Conservation (phyloP, 139 green algal genomes). For the Tetradesmus lagerheimii region DNA sequence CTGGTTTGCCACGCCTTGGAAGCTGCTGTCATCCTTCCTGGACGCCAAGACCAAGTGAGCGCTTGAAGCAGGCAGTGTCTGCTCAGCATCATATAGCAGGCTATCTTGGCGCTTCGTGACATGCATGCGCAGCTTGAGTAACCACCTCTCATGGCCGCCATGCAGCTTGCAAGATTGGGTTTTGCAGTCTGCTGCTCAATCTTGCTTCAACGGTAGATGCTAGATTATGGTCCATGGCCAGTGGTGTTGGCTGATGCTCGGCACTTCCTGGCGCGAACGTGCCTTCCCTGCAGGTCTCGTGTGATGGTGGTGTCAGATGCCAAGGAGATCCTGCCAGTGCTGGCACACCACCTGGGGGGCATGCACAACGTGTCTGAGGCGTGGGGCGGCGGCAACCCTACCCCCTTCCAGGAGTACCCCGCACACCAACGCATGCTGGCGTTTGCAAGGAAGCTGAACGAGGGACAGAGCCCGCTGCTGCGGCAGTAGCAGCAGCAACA, state of each 20-base stretch:
- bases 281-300: neutral
- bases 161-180: too few species aligned
- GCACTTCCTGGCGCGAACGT: too few species aligned
- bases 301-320: neutral
- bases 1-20: constrained; percentile 1
- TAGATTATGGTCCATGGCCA: too few species aligned
- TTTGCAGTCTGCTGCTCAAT: too few species aligned
- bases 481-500: neutral
- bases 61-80: neutral
- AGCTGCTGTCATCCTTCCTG: neutral
- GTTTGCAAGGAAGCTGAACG: neutral
- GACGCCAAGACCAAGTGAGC: neutral
- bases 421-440: neutral
- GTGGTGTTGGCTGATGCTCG: too few species aligned
- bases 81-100: too few species aligned
- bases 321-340: neutral
- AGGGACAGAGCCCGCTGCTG: neutral
- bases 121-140: too few species aligned
- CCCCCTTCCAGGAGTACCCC: neutral
- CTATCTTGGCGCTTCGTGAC: too few species aligned
- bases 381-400: neutral
- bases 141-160: too few species aligned
- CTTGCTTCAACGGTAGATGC: too few species aligned
- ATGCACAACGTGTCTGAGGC: neutral
- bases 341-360: neutral